These are phyloP conservation scores for Penicillium nucicola DNA, from an alignment of 495 filamentous ascomycete genomes.

Conservation along the genomic window DNA sequence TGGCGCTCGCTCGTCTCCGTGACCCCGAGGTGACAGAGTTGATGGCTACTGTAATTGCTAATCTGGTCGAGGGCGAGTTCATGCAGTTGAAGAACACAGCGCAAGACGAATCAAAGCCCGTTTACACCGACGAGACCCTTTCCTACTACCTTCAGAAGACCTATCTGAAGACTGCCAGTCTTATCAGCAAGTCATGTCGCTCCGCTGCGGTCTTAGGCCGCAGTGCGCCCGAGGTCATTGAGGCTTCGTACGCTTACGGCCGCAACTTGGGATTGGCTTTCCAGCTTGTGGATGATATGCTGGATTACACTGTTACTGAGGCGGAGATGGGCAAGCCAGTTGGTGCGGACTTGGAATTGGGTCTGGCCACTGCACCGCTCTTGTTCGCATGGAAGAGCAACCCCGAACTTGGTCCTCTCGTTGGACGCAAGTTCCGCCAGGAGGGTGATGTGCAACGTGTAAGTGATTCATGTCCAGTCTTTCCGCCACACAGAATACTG, in stretches of 20 bases:
- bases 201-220: constrained; percentile 84
- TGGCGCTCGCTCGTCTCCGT: constrained; percentile 83
- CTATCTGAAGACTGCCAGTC: constrained; percentile 90
- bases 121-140: constrained; percentile 81
- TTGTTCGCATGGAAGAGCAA: constrained; percentile 95
- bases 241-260: constrained; percentile 88
- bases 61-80: constrained; percentile 96
- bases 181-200: constrained; percentile 94
- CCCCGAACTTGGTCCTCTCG: constrained; percentile 78
- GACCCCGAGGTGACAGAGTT: constrained; percentile 94
- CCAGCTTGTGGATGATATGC: constrained; percentile 97
- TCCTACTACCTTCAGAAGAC: constrained; percentile 98
- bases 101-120: constrained; percentile 74
- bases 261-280: constrained; percentile 92
- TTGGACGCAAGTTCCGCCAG: constrained; percentile 82
- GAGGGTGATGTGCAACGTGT: constrained; percentile 84
- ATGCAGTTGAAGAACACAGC: constrained; percentile 98
- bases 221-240: constrained; percentile 71
- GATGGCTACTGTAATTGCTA: constrained; percentile 92
- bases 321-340: constrained; percentile 90
- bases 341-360: constrained; percentile 90
- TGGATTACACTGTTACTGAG: constrained; percentile 87
- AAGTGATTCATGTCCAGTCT: constrained; percentile 26
- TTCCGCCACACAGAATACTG: neutral
- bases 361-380: constrained; percentile 91